Base-by-base conservation (phyloP, 2,329 filamentous ascomycete genomes). In the Penicillium hesseltinei region DNA sequence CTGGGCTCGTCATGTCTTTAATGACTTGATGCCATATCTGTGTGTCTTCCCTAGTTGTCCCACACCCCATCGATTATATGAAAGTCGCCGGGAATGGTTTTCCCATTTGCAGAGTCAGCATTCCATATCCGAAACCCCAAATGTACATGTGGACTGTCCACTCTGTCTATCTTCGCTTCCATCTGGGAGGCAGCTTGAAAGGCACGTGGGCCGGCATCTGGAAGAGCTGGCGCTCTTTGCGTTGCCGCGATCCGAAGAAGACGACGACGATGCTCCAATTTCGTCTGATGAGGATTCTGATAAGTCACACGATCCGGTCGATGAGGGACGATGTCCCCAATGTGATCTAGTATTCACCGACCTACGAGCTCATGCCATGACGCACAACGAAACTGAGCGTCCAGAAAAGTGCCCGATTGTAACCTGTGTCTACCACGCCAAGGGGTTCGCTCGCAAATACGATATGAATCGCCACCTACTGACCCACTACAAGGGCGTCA, bases 1-100 rank as follows among this genome's bases (percentile, higher is more conserved):
- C 0, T 78, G 76, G 76, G 70, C 67, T 58, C 74, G 66, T 5
- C 77, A 79, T 49, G 62, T 80, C 0, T 75, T 74, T 42, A 53
- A 56, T 3, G 77, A 79, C 35, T 57, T 80, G 1, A 66, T 71
- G 10, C 77, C 76, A 0, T 79, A 78, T 31, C 58, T 69, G 0
- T 78, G 77, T 38, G 40, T 76, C 0, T 65, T 66, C 0, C 33
- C 61, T 3, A 50, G 60, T 0, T 78, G 77, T 40, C 4, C 47
- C 0, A 60, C 51, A 0, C 60, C 68, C 0, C 62, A 63, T 19
- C 54, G 46, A 17, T 50, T 66, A 0, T 70, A 68, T 38, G 57
- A 52, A n/a, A 61, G 60, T 31, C 58, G 65, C 23, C 46, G 51
- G n/a, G 33, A 55, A 21, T 68, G 63, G 62, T 54, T 43, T n/a